Percentiles rank a stretch among this genome's conserved stretches.
These are phyloP conservation scores for Syncephalastrum contaminatum DNA, from an alignment of 371 early-diverging fungal species.

Conservation along the genomic window DNA sequence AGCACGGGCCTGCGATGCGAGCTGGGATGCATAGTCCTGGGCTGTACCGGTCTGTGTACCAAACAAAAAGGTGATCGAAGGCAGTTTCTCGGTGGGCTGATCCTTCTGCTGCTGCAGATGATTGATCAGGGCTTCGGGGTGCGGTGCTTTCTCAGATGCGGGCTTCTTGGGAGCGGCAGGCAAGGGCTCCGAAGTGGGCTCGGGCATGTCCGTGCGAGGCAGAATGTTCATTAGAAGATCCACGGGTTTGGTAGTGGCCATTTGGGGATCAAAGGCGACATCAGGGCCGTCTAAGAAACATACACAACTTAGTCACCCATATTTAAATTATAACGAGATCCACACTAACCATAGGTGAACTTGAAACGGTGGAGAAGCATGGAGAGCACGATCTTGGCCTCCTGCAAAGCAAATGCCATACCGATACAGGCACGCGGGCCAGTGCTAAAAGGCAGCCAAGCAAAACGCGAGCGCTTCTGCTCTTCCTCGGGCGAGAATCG, in stretches of 20 bases:
- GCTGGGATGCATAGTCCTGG: slow-evolving; percentile 49
- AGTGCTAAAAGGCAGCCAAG: slow-evolving; percentile 59
- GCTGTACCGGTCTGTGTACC: slow-evolving; percentile 60
- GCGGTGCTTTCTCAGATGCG: slow-evolving; percentile 5
- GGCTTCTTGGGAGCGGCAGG: slow-evolving; percentile 3
- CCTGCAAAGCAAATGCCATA: slow-evolving; percentile 58
- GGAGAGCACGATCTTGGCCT: slow-evolving; percentile 56
- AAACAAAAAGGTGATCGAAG: slow-evolving; percentile 48
- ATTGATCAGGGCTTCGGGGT: neutral
- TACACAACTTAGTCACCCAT: neutral
- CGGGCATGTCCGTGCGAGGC: slow-evolving; percentile 41
- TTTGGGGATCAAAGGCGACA: slow-evolving; percentile 28
- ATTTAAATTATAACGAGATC: neutral
- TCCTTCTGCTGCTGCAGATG: neutral
- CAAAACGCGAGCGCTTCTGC: slow-evolving; percentile 46
- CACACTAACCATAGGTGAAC: slow-evolving; percentile 28
- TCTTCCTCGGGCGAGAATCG: slow-evolving; percentile 56
- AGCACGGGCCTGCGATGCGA: slow-evolving; percentile 37
- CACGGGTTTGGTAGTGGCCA: slow-evolving; percentile 40
- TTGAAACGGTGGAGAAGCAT: slow-evolving; percentile 45
- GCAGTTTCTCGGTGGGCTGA: slow-evolving; percentile 9
- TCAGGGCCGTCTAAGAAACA: slow-evolving; percentile 32
- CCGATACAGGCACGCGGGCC: slow-evolving; percentile 50
- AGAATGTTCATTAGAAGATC: slow-evolving; percentile 36
- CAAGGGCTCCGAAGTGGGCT: slow-evolving; percentile 17